phyloP scores from a whole-genome alignment of 2,329 filamentous ascomycete species.

The Colletotrichum magnum region DNA sequence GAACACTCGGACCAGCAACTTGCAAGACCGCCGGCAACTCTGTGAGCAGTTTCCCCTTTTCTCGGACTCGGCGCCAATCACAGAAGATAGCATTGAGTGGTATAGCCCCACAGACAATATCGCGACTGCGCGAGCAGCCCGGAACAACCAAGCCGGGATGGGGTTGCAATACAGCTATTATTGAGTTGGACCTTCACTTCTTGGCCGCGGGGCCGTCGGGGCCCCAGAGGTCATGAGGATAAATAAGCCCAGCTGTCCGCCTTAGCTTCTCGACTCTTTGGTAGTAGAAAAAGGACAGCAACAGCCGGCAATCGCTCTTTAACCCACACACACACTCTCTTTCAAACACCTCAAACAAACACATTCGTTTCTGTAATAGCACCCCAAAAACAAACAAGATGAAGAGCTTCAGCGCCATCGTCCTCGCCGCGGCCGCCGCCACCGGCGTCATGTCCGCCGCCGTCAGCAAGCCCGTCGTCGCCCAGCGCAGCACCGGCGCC shows the following conservation, averaged over 20 bases:
- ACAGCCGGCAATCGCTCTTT: neutral
- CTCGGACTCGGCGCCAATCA: neutral
- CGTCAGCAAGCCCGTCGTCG: slow-evolving; percentile 3
- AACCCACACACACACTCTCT: slow-evolving; percentile 12
- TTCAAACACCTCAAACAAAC: neutral
- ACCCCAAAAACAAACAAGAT: slow-evolving; percentile 10
- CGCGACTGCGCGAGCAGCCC: neutral
- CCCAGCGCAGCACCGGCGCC: neutral
- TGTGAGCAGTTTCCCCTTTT: neutral
- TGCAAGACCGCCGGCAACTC: too few species aligned
- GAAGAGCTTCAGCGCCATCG: slow-evolving; percentile 34
- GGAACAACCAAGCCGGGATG: slow-evolving; percentile 2
- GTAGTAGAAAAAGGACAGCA: neutral
- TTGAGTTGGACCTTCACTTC: neutral
- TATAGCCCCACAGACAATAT: slow-evolving; percentile 15
- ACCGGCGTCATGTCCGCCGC: slow-evolving; percentile 30
- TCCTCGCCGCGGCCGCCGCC: slow-evolving; percentile 23
- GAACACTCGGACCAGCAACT: slow-evolving; percentile 18
- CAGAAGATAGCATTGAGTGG: neutral
- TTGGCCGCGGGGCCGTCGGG: slow-evolving; percentile 1
- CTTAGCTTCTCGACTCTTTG: neutral
- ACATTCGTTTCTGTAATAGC: slow-evolving; percentile 14
- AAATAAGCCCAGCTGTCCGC: slow-evolving; percentile 10
- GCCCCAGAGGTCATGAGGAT: neutral
- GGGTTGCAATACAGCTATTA: slow-evolving; percentile 5